A percentile compares a stretch with the other conserved stretches of the same genome.
Conservation (phyloP, 1,284 basidiomycete species). For the Ganoderma lingzhi region DNA sequence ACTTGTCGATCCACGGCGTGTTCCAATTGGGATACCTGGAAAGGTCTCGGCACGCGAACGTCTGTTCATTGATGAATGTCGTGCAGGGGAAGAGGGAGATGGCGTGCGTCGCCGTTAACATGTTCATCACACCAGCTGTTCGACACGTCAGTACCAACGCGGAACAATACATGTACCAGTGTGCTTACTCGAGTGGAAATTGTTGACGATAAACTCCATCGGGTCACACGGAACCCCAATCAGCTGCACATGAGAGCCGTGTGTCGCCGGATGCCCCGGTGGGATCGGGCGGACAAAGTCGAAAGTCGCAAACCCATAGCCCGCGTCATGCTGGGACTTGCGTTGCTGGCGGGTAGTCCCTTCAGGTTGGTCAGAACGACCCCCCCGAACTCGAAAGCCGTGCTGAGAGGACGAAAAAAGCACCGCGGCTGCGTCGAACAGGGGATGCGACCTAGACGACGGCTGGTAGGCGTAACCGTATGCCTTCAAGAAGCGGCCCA, state of each 20-base stretch:
- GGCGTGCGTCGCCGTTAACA: neutral
- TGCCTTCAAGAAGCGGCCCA: neutral
- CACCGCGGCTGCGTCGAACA: neutral
- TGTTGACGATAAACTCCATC: neutral
- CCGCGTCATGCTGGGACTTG: no score
- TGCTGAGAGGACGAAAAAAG: neutral
- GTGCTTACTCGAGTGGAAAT: neutral
- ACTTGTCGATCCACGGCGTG: neutral
- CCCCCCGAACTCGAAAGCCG: no score
- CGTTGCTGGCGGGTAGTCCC: no score
- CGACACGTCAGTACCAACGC: neutral
- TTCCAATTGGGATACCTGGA: neutral
- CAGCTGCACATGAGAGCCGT: neutral
- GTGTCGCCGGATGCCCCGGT: accelerated
- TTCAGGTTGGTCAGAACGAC: no score
- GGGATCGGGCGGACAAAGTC: neutral
- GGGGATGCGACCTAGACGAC: neutral
- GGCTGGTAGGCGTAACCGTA: neutral
- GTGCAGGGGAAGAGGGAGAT: neutral
- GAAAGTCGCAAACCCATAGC: neutral
- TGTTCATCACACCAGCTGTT: neutral
- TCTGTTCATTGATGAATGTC: neutral
- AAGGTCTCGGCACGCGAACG: neutral
- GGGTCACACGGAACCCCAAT: neutral
- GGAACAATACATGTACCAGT: no score